phyloP scores from a whole-genome alignment of 2,329 filamentous ascomycete genomes.

The Pestalotiopsis sp. region DNA sequence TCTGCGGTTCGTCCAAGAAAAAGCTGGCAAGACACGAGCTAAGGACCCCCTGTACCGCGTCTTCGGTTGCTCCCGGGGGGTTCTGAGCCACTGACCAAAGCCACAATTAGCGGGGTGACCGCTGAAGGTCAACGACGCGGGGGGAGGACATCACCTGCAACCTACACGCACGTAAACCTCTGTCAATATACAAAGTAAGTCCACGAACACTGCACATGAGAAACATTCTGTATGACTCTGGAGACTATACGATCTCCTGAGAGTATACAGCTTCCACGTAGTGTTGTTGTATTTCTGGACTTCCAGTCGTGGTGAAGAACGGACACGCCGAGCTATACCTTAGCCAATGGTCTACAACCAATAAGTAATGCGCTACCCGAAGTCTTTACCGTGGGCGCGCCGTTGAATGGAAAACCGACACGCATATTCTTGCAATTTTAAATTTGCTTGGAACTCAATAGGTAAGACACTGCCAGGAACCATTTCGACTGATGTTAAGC shows the following conservation, averaged over 20 bases:
- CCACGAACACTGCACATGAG: too few relatives aligned
- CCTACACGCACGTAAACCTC: background rate
- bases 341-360: background rate
- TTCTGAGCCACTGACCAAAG: background rate
- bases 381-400: background rate
- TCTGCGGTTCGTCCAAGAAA: background rate
- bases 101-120: background rate
- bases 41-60: background rate
- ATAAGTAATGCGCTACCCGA: background rate
- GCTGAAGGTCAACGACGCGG: background rate
- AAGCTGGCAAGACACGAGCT: background rate
- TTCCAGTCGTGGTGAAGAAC: background rate
- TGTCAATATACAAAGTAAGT: too few relatives aligned
- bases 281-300: too few relatives aligned
- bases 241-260: too few relatives aligned
- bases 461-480: too few relatives aligned
- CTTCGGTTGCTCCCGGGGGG: background rate
- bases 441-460: too few relatives aligned
- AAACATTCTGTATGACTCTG: too few relatives aligned
- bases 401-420: too few relatives aligned
- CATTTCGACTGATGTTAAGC: too few relatives aligned
- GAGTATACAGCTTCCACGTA: too few relatives aligned
- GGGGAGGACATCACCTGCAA: background rate
- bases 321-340: background rate
- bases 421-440: too few relatives aligned